phyloP scores from a whole-genome alignment of 345 rosid genomes.

The Geranium rotundifolium region DNA sequence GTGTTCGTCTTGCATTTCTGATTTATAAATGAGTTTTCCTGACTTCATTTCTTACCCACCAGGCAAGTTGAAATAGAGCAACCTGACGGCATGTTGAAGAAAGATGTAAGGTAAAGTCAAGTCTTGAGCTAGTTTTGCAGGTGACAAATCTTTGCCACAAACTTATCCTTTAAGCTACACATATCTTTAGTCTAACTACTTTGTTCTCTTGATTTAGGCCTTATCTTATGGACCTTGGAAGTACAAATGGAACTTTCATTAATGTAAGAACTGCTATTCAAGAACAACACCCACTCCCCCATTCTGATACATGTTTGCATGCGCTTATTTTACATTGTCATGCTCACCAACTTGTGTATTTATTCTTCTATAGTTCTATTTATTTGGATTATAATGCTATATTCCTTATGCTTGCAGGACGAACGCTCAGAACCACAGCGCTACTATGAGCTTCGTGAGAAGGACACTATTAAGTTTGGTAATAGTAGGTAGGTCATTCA shows the following conservation, averaged over 20 bases:
- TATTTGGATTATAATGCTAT: too few relatives aligned
- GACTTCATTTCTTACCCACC: constrained; percentile 13
- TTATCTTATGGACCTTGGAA: constrained; percentile 93
- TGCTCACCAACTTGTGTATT: not conserved
- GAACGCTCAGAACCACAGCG: constrained; percentile 77
- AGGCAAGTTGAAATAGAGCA: constrained; percentile 73
- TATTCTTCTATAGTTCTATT: constrained; percentile 5
- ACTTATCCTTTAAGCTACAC: not conserved
- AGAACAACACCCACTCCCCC: too few relatives aligned
- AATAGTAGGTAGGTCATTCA: constrained; percentile 67
- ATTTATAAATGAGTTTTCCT: constrained; percentile 12
- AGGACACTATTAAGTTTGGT: constrained; percentile 90
- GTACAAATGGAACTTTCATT: constrained; percentile 83
- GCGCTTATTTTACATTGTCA: constrained; percentile 1
- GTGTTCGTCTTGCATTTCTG: constrained; percentile 5
- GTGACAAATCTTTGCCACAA: constrained; percentile 5
- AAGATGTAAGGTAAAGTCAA: constrained; percentile 49
- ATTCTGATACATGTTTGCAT: not conserved
- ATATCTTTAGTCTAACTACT: not conserved
- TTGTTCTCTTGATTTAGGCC: constrained; percentile 43
- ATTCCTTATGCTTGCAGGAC: constrained; percentile 39
- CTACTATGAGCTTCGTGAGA: constrained; percentile 86
- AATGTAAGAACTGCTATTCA: constrained; percentile 42
- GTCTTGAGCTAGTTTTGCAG: not conserved
- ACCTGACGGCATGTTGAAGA: constrained; percentile 55